Conservation (phyloP, 1,284 basidiomycete species). For the Tylopilus sp. region DNA sequence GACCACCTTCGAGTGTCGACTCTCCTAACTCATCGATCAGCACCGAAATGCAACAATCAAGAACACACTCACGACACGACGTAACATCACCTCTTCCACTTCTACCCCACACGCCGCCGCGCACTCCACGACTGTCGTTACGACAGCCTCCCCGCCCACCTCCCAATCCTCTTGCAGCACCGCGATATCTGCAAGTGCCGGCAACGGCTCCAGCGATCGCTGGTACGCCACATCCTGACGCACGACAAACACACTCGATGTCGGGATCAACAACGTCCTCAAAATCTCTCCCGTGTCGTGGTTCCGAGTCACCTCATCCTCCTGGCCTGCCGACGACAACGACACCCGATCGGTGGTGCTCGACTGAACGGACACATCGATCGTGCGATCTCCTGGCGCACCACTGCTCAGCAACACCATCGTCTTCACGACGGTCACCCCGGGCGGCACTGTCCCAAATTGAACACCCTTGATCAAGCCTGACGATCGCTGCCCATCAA, state of each 20-base stretch:
- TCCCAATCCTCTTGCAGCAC: constrained; percentile 70
- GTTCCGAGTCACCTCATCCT: constrained; percentile 24
- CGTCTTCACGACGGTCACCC: too few relatives aligned
- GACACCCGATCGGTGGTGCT: constrained; percentile 30
- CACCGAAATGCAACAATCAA: not conserved
- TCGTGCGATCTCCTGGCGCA: too few relatives aligned
- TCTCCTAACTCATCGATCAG: constrained; percentile 51
- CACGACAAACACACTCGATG: constrained; percentile 64
- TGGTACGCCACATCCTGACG: constrained; percentile 64
- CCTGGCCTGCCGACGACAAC: constrained; percentile 9
- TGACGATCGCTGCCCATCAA: too few relatives aligned
- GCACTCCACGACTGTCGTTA: constrained; percentile 63
- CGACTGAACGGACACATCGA: too few relatives aligned
- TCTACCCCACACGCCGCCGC: constrained; percentile 63
- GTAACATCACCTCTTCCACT: constrained; percentile 61
- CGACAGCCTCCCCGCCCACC: constrained; percentile 65
- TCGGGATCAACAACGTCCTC: constrained; percentile 70
- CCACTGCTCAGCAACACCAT: too few relatives aligned
- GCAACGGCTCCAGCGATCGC: constrained; percentile 42
- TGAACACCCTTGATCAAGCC: too few relatives aligned
- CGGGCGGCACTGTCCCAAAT: too few relatives aligned
- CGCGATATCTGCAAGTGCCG: constrained; percentile 58
- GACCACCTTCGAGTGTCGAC: constrained; percentile 57
- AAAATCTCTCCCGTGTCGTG: constrained; percentile 63
- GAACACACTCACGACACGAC: constrained; percentile 55